Conservation (phyloP, 768 basidiomycete genomes). For the Kwoniella sp. region DNA sequence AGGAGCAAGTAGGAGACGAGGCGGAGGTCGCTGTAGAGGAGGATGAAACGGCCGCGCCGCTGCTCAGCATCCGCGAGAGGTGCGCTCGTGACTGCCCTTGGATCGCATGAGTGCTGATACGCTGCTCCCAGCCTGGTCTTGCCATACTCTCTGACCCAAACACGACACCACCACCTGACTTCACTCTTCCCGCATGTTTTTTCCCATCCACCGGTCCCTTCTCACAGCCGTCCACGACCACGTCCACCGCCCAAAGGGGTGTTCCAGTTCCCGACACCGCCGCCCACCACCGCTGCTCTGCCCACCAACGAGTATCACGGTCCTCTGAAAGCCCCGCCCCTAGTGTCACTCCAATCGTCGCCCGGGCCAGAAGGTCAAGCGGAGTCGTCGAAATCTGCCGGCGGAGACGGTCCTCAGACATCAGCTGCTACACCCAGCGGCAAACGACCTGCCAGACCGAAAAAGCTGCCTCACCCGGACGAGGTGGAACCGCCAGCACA, state of each 20-base stretch:
- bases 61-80: slow-evolving; percentile 30
- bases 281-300: slow-evolving; percentile 21
- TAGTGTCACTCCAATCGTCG: not conserved
- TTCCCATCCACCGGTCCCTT: slow-evolving; percentile 39
- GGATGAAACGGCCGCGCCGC: slow-evolving; percentile 15
- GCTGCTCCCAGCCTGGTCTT: slow-evolving; percentile 22
- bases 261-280: slow-evolving; percentile 34
- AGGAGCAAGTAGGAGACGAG: slow-evolving; percentile 15
- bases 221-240: slow-evolving; percentile 29
- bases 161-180: slow-evolving; percentile 34
- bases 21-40: slow-evolving; percentile 10
- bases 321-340: slow-evolving; percentile 10
- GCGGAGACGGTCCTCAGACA: not conserved
- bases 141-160: slow-evolving; percentile 28
- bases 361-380: not conserved
- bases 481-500: slow-evolving; percentile 32
- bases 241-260: slow-evolving; percentile 27
- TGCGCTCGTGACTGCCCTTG: slow-evolving; percentile 5
- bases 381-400: not conserved
- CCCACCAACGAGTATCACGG: slow-evolving; percentile 37
- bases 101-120: not conserved
- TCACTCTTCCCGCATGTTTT: slow-evolving; percentile 42
- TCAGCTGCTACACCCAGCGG: not conserved
- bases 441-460: slow-evolving; percentile 7
- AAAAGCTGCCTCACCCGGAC: slow-evolving; percentile 10